Percentiles rank a stretch among this genome's conserved stretches.
These are phyloP conservation scores for Arctostaphylos glauca DNA, from an alignment of 148 eudicot genomes.

Conservation along the genomic window DNA sequence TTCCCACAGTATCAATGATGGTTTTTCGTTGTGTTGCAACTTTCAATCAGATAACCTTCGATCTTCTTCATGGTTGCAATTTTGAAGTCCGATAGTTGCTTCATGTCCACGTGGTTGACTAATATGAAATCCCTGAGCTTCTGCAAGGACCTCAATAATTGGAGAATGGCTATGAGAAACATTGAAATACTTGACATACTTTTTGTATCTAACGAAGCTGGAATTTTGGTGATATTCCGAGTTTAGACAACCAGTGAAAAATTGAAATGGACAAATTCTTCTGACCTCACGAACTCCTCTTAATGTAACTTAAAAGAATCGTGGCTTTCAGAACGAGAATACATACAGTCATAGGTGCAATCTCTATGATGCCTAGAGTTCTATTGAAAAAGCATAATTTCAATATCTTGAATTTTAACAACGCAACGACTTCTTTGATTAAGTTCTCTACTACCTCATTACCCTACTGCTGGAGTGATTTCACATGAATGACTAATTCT, in stretches of 20 bases:
- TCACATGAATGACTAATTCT: constrained; percentile 18
- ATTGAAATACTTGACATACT: background rate
- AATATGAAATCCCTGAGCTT: background rate
- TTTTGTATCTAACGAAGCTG: background rate
- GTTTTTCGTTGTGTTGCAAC: constrained; percentile 6
- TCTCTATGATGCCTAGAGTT: background rate
- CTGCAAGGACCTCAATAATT: background rate
- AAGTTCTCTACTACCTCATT: background rate
- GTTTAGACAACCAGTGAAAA: background rate
- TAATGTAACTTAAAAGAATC: background rate
- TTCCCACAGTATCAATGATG: background rate
- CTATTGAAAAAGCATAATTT: background rate
- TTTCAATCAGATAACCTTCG: constrained; percentile 11
- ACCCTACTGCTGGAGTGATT: background rate
- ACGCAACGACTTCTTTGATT: background rate
- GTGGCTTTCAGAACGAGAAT: background rate
- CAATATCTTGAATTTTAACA: background rate
- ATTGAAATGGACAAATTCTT: background rate
- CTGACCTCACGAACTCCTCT: background rate
- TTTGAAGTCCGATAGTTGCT: background rate
- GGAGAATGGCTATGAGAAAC: background rate
- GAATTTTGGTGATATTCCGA: background rate
- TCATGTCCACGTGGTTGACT: constrained; percentile 10
- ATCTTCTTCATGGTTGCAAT: background rate
- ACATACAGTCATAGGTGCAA: background rate